Conservation (phyloP, 768 basidiomycete genomes). For the Macrolepiota fuliginosa region DNA sequence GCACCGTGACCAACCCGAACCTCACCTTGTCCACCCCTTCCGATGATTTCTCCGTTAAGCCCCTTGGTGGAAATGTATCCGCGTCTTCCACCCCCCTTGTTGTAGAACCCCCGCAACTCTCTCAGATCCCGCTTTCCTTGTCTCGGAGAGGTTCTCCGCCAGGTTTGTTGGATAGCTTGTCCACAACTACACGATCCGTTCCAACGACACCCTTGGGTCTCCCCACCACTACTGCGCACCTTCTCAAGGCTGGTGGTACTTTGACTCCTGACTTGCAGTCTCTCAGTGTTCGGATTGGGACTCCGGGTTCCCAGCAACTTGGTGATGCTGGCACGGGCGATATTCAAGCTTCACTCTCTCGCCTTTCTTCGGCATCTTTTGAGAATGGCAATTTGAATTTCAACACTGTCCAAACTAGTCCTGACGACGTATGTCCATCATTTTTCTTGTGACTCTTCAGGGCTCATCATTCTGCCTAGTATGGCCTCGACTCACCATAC, state of each 20-base stretch:
- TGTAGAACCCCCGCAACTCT: slow-evolving; percentile 43
- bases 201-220: slow-evolving; percentile 77
- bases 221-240: slow-evolving; percentile 43
- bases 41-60: slow-evolving; percentile 44
- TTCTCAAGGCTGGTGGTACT: slow-evolving; percentile 69
- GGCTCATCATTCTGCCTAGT: slow-evolving; percentile 36
- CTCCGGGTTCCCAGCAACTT: slow-evolving; percentile 44
- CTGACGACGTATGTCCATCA: slow-evolving; percentile 52
- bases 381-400: slow-evolving; percentile 54
- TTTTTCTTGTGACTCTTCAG: slow-evolving; percentile 6
- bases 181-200: slow-evolving; percentile 70
- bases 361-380: slow-evolving; percentile 58
- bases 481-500: slow-evolving; percentile 57
- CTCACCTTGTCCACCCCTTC: slow-evolving; percentile 58
- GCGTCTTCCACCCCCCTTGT: slow-evolving; percentile 64
- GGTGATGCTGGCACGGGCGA: slow-evolving; percentile 55
- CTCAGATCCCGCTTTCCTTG: slow-evolving; percentile 52
- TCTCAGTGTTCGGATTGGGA: slow-evolving; percentile 61
- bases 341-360: slow-evolving; percentile 71
- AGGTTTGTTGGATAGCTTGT: slow-evolving; percentile 57
- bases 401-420: slow-evolving; percentile 44
- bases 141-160: slow-evolving; percentile 79
- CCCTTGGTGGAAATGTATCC: slow-evolving; percentile 46
- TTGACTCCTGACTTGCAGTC: slow-evolving; percentile 57
- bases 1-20: slow-evolving; percentile 73